Percentiles rank a stretch among this genome's conserved stretches.
These are phyloP conservation scores for Rhodotorula sp. DNA, from an alignment of 1,284 basidiomycete genomes.

Conservation along the genomic window DNA sequence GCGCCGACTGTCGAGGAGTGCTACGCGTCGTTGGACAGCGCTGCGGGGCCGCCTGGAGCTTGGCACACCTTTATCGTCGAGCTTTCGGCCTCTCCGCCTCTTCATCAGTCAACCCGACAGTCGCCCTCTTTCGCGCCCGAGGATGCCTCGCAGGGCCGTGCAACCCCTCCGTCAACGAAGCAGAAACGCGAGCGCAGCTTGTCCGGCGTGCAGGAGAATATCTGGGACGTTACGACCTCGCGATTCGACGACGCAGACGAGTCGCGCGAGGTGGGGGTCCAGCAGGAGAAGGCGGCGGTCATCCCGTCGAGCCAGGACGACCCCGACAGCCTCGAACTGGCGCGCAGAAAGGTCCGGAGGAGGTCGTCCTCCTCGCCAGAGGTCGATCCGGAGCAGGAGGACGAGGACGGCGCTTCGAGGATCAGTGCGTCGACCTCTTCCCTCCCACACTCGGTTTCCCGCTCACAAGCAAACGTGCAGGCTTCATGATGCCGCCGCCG, in stretches of 20 bases:
- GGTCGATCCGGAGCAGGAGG: neutral
- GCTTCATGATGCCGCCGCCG: conserved; percentile 16
- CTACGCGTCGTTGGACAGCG: neutral
- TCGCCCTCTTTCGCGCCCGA: too few species aligned
- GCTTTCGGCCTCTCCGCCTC: neutral
- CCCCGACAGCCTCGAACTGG: neutral
- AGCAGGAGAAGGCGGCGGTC: too few species aligned
- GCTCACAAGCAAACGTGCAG: neutral
- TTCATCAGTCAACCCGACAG: neutral
- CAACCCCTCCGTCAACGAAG: neutral
- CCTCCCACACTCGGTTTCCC: neutral
- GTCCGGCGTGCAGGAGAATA: neutral
- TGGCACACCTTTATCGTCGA: neutral
- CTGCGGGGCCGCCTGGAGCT: too few species aligned
- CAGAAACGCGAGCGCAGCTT: too few species aligned
- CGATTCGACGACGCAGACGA: conserved; percentile 1
- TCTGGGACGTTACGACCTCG: neutral
- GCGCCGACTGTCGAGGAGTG: conserved; percentile 1
- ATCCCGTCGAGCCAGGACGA: neutral
- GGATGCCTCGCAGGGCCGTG: neutral
- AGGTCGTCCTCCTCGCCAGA: conserved; percentile 1
- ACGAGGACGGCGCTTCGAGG: neutral
- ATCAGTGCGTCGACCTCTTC: neutral
- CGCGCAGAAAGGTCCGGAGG: neutral
- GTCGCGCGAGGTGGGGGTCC: neutral